Conservation (phyloP, 805 yeast genomes). For the Phaffomyces thermotolerans region DNA sequence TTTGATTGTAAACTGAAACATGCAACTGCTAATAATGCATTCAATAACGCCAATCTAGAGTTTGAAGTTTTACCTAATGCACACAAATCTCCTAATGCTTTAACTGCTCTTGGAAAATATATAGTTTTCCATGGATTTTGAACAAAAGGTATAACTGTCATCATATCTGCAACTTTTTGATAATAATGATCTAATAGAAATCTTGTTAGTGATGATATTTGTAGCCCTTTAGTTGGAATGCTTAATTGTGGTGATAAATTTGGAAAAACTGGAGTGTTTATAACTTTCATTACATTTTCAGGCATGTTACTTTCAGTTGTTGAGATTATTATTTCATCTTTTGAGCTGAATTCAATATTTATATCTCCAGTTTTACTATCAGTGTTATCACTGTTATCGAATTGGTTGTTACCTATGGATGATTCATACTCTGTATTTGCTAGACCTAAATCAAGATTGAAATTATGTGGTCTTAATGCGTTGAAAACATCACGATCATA, state of each 20-base stretch:
- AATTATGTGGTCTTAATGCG: conserved; percentile 17
- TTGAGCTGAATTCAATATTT: neutral
- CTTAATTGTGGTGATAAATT: conserved; percentile 24
- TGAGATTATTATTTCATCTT: conserved; percentile 14
- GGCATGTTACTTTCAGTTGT: conserved; percentile 39
- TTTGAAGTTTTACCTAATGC: conserved; percentile 67
- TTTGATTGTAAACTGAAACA: conserved; percentile 76
- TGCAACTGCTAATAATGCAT: conserved; percentile 73
- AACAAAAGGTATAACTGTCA: conserved; percentile 64
- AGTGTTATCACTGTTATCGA: neutral
- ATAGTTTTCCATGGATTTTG: conserved; percentile 85
- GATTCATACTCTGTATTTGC: neutral
- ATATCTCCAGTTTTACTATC: neutral
- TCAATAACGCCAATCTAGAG: conserved; percentile 69
- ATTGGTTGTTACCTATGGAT: neutral
- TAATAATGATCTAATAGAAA: conserved; percentile 66
- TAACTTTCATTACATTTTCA: conserved; percentile 36
- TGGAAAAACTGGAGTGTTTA: conserved; percentile 28
- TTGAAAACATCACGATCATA: conserved; percentile 24
- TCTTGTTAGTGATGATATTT: conserved; percentile 62
- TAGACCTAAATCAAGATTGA: neutral
- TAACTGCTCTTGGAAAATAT: conserved; percentile 76
- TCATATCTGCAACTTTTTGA: conserved; percentile 68
- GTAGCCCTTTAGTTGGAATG: conserved; percentile 55
- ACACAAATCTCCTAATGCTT: conserved; percentile 75